phyloP scores from a whole-genome alignment of 352 stramenopile genomes.

The Plasmopara viticola region DNA sequence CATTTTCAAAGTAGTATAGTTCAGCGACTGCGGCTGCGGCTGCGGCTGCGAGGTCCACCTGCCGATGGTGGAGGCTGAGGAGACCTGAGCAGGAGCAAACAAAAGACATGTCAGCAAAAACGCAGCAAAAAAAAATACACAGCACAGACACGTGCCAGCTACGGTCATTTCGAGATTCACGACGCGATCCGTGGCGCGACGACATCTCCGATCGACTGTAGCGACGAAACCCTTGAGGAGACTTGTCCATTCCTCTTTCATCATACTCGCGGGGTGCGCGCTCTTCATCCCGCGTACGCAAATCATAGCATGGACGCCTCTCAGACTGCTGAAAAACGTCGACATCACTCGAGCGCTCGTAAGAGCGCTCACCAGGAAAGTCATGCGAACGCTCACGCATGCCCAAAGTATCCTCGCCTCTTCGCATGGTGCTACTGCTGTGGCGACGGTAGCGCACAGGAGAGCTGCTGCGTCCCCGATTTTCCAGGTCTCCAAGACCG shows the following conservation, averaged over 20 bases:
- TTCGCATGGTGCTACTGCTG: conserved; percentile 22
- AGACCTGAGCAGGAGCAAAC: conserved; percentile 12
- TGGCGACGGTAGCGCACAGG: conserved; percentile 17
- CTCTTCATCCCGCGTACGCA: conserved; percentile 16
- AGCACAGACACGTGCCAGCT: conserved; percentile 22
- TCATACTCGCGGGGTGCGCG: conserved; percentile 18
- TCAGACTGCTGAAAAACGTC: conserved; percentile 17
- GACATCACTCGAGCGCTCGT: conserved; percentile 9
- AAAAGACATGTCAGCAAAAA: conserved; percentile 8
- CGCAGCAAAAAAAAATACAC: neutral
- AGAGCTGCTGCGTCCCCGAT: conserved; percentile 22
- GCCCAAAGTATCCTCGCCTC: conserved; percentile 14
- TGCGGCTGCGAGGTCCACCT: conserved; percentile 16
- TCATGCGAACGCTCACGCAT: conserved; percentile 19
- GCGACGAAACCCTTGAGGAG: conserved; percentile 21
- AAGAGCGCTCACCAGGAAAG: conserved; percentile 16
- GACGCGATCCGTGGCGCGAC: conserved; percentile 23
- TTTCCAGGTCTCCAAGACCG: conserved; percentile 18
- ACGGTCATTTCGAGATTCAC: conserved; percentile 17
- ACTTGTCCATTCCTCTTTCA: conserved; percentile 16
- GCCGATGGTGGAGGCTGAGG: conserved; percentile 11
- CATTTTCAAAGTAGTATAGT: conserved; percentile 1
- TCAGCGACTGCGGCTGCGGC: conserved; percentile 26
- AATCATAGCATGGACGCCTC: conserved; percentile 17
- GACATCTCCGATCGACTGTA: conserved; percentile 24